Evolutionary conservation across 2,329 filamentous ascomycete genomes (phyloP), one percentile per base, ranked within the genome.

Genomic region (Hypoxylon sp.): DNA sequence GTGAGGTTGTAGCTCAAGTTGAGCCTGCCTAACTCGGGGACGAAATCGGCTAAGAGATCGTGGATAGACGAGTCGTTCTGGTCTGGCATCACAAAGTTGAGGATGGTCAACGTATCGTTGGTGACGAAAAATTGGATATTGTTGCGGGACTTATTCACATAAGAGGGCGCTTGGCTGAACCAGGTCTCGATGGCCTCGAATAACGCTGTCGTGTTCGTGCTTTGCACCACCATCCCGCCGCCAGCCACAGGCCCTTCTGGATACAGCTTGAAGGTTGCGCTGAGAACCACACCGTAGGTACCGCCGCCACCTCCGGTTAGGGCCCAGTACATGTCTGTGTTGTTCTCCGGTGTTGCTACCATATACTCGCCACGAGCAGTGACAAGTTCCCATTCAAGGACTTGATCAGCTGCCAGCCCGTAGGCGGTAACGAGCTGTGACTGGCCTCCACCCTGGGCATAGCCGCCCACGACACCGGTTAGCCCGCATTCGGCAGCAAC

Each of bases 301-400:
- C 82, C 81, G 13, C 75, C 78, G 2, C 83, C 81, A 4, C 82
- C 81, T 6, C 82, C 81, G 42, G 72, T 73, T 3, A 84, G 67
- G 2, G 83, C 83, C 82, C 82, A 87, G 69, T 81, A 85, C 1
- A 86, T 73, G 51, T 86, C 83, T 0, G 71, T 47, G 51, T 84
- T 77, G 17, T 78, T 43, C 0, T 70, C 67, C 0, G 70, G 75
- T 2, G 73, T 77, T 1, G 81, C 82, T 1, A 70, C 74, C 0
- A 83, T 50, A 13, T 75, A 62, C 13, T 72, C 42, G 1, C 82
- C 82, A n/a, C 65, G 59, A 0, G 75, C 76, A 3, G 77, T 79
- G 3, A 86, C 74, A 2, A 83, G 78, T 54, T 82, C 75, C 64
- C 73, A 80, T 50, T 78, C 73, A 0, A 86, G 70, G 0, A 79